These are phyloP conservation scores for Phylloporus scabripes DNA, from an alignment of 768 basidiomycete species.

Conservation along the genomic window DNA sequence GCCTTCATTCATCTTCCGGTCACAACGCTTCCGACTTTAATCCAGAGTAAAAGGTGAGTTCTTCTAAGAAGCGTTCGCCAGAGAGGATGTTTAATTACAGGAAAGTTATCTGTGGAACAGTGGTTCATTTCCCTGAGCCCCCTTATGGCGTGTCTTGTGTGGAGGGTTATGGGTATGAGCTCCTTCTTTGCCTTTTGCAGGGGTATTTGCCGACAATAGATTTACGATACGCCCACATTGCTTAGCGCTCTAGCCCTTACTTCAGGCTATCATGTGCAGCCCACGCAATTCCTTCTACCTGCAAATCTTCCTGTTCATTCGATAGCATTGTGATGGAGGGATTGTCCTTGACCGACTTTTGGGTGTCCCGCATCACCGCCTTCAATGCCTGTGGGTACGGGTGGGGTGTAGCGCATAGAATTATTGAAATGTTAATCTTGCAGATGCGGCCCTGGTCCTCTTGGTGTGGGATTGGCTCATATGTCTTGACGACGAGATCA, in stretches of 20 bases:
- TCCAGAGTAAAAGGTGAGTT: not conserved
- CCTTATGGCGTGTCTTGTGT: not conserved
- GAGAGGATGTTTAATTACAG: no score
- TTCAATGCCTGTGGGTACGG: slow-evolving; percentile 8
- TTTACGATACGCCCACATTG: not conserved
- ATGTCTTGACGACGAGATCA: slow-evolving; percentile 6
- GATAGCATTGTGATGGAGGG: slow-evolving; percentile 5
- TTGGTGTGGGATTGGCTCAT: slow-evolving; percentile 10
- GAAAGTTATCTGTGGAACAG: not conserved
- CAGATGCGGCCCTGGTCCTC: slow-evolving; percentile 3
- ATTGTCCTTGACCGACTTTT: slow-evolving; percentile 3
- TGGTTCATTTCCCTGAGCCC: not conserved
- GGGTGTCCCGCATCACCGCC: slow-evolving; percentile 9
- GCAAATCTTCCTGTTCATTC: not conserved
- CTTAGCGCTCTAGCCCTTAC: not conserved
- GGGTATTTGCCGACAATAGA: not conserved
- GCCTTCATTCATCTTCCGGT: not conserved
- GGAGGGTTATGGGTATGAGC: not conserved
- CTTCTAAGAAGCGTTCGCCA: not conserved
- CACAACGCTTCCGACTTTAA: not conserved
- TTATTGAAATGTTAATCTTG: not conserved
- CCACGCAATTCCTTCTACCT: not conserved
- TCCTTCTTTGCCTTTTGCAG: not conserved
- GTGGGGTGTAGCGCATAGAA: not conserved
- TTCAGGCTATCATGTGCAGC: not conserved